Percentiles rank a stretch among this genome's conserved stretches.
phyloP scores from a whole-genome alignment of 164 flowering plant species.

The Tinospora cordifolia region DNA sequence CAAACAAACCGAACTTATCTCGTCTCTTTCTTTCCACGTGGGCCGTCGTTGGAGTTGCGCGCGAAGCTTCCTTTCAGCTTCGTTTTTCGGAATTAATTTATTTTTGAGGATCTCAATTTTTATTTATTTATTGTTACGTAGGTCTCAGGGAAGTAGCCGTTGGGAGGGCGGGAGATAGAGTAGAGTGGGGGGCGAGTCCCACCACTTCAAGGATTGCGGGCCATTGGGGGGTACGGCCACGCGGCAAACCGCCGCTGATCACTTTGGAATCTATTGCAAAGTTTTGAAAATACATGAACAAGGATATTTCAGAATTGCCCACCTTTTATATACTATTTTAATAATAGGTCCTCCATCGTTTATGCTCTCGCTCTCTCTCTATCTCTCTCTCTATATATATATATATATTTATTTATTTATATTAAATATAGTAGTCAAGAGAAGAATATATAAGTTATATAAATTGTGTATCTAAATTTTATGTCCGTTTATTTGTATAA shows the following conservation, averaged over 20 bases:
- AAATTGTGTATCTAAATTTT: no score
- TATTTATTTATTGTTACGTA: neutral
- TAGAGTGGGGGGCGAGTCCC: no score
- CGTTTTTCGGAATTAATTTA: neutral
- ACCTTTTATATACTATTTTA: neutral
- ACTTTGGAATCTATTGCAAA: constrained; percentile 1
- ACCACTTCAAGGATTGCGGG: neutral
- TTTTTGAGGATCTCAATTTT: no score
- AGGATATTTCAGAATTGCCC: neutral
- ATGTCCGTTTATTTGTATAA: no score
- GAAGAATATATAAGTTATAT: no score
- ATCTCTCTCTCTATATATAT: no score
- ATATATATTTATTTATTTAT: neutral
- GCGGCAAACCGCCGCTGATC: constrained; percentile 17
- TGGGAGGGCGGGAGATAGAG: neutral
- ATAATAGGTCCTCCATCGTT: neutral
- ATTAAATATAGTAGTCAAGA: neutral
- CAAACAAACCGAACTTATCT: neutral
- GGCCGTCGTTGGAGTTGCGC: neutral
- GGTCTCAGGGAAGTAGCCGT: neutral
- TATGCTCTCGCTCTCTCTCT: no score
- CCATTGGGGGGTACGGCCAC: constrained; percentile 4
- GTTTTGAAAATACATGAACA: no score
- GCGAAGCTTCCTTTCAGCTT: constrained; percentile 3
- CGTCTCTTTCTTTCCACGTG: neutral